Percentiles rank a stretch among this genome's conserved stretches.
These are phyloP conservation scores for Epichloe sibirici DNA, from an alignment of 2,329 filamentous ascomycete genomes.

Conservation along the genomic window DNA sequence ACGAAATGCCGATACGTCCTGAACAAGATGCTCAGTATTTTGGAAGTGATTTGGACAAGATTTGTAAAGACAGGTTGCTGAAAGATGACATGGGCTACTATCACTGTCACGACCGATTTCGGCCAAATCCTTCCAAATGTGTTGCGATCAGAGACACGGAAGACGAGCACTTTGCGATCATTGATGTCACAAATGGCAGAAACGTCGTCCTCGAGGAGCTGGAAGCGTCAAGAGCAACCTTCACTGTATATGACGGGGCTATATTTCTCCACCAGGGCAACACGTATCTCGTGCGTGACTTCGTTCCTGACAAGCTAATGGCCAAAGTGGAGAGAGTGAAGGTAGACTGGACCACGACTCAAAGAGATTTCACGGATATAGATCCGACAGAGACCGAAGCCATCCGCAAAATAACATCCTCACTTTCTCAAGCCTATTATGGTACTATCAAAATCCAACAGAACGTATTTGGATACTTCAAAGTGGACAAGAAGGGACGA, in stretches of 20 bases:
- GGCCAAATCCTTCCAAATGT: slow-evolving; percentile 68
- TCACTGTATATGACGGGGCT: slow-evolving; percentile 91
- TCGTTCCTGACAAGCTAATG: slow-evolving; percentile 66
- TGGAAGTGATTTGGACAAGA: slow-evolving; percentile 54
- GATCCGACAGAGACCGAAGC: slow-evolving; percentile 88
- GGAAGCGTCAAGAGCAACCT: slow-evolving; percentile 90
- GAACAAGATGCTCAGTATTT: slow-evolving; percentile 69
- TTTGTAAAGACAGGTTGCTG: slow-evolving; percentile 63
- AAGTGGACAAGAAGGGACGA: slow-evolving; percentile 73
- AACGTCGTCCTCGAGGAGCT: slow-evolving; percentile 88
- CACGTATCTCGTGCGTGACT: slow-evolving; percentile 83
- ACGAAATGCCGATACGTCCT: slow-evolving; percentile 84
- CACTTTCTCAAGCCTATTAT: slow-evolving; percentile 63
- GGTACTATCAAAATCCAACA: slow-evolving; percentile 77
- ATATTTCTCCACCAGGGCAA: slow-evolving; percentile 96
- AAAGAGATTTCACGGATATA: slow-evolving; percentile 87
- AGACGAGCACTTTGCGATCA: slow-evolving; percentile 86
- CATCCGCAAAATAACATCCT: slow-evolving; percentile 56
- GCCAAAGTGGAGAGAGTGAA: slow-evolving; percentile 81
- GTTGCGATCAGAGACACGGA: slow-evolving; percentile 81
- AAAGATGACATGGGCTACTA: slow-evolving; percentile 71
- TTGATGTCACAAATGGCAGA: slow-evolving; percentile 71
- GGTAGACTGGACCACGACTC: slow-evolving; percentile 89
- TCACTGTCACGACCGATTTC: slow-evolving; percentile 79
- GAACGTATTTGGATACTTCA: slow-evolving; percentile 93